Evolutionary conservation across 2,329 filamentous ascomycete species (phyloP), one percentile per base, ranked within the genome.

Genomic region (Fusarium sp.): DNA sequence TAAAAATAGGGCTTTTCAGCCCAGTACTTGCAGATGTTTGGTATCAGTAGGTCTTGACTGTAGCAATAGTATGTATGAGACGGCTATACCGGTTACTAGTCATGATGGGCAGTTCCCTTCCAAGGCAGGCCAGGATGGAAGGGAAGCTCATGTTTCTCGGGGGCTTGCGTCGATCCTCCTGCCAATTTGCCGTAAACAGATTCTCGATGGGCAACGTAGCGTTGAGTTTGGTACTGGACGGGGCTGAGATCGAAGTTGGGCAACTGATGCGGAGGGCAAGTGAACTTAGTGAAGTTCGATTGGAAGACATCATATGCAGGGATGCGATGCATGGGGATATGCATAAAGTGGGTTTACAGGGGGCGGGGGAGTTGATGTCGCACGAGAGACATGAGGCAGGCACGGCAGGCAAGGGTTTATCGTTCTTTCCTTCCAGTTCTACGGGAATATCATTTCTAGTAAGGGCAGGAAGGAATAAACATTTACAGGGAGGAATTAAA

Each of bases 301-400:
- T 54, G 65, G 52, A 45, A 61, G 30, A 55, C 27, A 53, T 46
- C 37, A 40, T 57, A 48, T 32, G 58, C 54, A 68, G 52, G 65
- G 51, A 69, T 61, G 52, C n/a, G 42, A 65, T 65, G 37, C 20
- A n/a, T 48, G 52, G 67, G 67, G 59, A 68, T 68, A 71, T 70
- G 68, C 68, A 70, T 71, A 71, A 70, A 61, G 63, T 69, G 67
- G 57, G 40, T 56, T 71, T 70, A 44, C 67, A 70, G 51, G 67
- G 54, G 62, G 44, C 25, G 16, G 54, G 52, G 67, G 49, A 18
- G 60, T 57, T 24, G 44, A 64, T 64, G 67, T 70, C 67, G 47
- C 67, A 68, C 67, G 46, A 70, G 42, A 49, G 58, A 40, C 57
- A 57, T 42, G 54, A 64, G 53, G 53, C 30, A 40, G 44, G 47